Base-by-base conservation (phyloP, 768 basidiomycete species). In the Trametes maxima region DNA sequence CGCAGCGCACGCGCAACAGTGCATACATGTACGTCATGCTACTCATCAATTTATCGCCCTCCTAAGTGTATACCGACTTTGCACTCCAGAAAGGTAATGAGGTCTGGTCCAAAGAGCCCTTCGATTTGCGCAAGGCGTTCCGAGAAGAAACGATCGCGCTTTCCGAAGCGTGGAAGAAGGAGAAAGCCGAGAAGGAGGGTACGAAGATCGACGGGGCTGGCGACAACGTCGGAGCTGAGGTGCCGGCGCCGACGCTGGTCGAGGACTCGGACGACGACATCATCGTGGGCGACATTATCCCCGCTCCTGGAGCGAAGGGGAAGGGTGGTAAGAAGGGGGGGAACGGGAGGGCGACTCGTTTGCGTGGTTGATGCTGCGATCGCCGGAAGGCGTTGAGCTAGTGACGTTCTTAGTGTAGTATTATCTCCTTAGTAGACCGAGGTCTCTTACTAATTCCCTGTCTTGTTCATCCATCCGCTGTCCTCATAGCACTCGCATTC, bases 41-140 rank as follows among this genome's bases (percentile, higher is more conserved):
- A 1, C 1, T 19, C 28, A 19, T 35, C 10, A 14, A 19, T 35
- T 22, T 37, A 5, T 19, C 17, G 25, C 25, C 25, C 13, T 33
- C 47, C 21, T 28, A 14, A 13, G 13, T 14, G 28, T 51, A 33
- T 44, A 24, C 33, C 59, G 54, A 37, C 39, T 49, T 52, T 37
- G 19, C 44, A 57, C 24, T 71, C 6, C 28, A 48, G 36, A 77
- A 80, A 24, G 78, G 83, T 54, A 76, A 76, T 62, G 57, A 64
- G 21, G 78, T 79, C 63, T 90, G 89, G 89, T 74, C 83, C 36
- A 80, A 79, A 40, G 68, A 77, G 13, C 70, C 74, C n/a, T 76
- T 86, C 44, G 74, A 71, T 16, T 79, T 80, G 66, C 82, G 89
- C 14, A 78, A 82, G 44, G 57, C 76, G 8, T 74, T 89, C 24